Evolutionary conservation across 805 yeast species (phyloP), one percentile per base, ranked within the genome.

Genomic region (Danielia reshetovae): DNA sequence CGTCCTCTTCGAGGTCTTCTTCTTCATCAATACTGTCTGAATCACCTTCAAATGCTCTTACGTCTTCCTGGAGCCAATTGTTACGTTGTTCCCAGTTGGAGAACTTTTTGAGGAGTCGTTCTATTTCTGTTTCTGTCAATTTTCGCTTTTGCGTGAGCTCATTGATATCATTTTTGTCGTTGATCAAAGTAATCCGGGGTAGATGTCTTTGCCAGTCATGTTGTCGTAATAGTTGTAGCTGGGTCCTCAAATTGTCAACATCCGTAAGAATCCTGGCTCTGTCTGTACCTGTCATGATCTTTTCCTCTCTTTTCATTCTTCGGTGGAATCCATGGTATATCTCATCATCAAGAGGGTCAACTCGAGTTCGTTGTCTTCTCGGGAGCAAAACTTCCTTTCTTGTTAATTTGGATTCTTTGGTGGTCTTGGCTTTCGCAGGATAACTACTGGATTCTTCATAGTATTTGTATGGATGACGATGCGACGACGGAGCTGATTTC

Each of bases 281-380:
- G 44, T 83, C 89, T 2, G 71, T 60, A 23, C 64, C 65, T 18
- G 67, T 59, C 74, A 81, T 77, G 29, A 75, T 67, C 39, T 70
- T 71, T 54, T 85, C 95, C 34, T 79, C 80, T 36, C 74, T 74
- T 42, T 72, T 75, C 77, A 81, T 75, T 25, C 73, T 66, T 27
- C 68, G 68, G 56, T 83, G 89, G 46, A 69, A 74, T 10, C 60
- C 41, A 19, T 54, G 48, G 51, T 62, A 79, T 10, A 61, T 13
- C 0, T 52, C 45, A 51, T 77, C 82, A 1, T 55, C 46, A 30
- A 84, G 57, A 4, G 78, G 75, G 37, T 65, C 72, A 5, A 26
- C 46, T 2, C 36, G 25, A 23, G 28, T 38, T 16, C 52, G 48
- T 14, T 53, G 38, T 21, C 50, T 42, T 22, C 62, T 39, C 16